phyloP scores from a whole-genome alignment of 768 basidiomycete genomes.

The Gymnopilus junonius region DNA sequence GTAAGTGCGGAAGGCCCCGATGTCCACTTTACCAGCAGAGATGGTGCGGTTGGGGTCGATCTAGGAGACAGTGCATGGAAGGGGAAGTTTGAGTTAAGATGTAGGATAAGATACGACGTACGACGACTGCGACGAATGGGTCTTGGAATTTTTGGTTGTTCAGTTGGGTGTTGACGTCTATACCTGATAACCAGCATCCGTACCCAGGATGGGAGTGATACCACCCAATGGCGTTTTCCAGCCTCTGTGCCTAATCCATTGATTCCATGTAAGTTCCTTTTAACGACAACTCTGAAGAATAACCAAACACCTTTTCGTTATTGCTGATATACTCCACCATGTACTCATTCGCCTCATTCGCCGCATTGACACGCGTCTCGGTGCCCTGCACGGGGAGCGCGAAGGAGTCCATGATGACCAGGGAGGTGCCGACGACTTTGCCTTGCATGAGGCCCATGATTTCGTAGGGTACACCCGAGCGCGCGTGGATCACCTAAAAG shows the following conservation, averaged over 20 bases:
- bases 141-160: conserved; percentile 95
- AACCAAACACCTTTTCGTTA: conserved; percentile 68
- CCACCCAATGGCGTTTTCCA: conserved; percentile 94
- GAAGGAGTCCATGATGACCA: conserved; percentile 94
- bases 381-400: conserved; percentile 98
- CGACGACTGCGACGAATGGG: conserved; percentile 96
- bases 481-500: conserved; percentile 96
- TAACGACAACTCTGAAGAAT: neutral
- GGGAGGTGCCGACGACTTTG: conserved; percentile 79
- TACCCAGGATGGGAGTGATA: conserved; percentile 99
- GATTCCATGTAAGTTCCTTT: neutral
- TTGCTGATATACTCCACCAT: conserved; percentile 93
- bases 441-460: conserved; percentile 99
- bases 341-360: conserved; percentile 95
- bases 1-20: conserved; percentile 97
- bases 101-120: conserved; percentile 41
- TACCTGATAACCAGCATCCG: conserved; percentile 98
- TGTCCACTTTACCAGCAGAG: conserved; percentile 98
- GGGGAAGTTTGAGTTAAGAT: neutral
- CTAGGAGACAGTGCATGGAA: conserved; percentile 40
- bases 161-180: conserved; percentile 97
- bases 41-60: conserved; percentile 99
- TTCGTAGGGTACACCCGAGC: conserved; percentile 96
- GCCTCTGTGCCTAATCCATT: conserved; percentile 71
- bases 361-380: conserved; percentile 96